phyloP scores from a whole-genome alignment of 495 filamentous ascomycete genomes.

The Tuber umbilicatum region DNA sequence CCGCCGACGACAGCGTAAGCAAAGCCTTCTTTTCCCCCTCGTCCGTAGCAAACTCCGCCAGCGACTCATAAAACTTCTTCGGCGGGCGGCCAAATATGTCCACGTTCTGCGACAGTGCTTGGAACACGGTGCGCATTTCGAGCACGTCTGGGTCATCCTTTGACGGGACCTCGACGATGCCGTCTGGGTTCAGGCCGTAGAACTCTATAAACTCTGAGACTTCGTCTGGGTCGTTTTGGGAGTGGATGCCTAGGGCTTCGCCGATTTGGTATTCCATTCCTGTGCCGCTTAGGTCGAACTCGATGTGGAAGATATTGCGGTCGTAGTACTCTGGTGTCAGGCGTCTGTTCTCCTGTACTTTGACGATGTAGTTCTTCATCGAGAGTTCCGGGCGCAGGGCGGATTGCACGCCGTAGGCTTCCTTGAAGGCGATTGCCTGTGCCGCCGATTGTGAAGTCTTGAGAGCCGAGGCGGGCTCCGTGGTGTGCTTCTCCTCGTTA shows the following conservation, averaged over 20 bases:
- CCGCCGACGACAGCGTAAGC: slow-evolving; percentile 66
- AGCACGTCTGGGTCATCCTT: slow-evolving; percentile 69
- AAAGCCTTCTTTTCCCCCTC: slow-evolving; percentile 75
- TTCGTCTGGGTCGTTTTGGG: slow-evolving; percentile 75
- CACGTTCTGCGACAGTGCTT: slow-evolving; percentile 84
- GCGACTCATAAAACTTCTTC: slow-evolving; percentile 91
- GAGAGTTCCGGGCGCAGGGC: slow-evolving; percentile 76
- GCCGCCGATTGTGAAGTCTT: slow-evolving; percentile 73
- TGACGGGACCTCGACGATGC: slow-evolving; percentile 82
- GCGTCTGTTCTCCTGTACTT: slow-evolving; percentile 89
- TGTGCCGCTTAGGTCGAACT: slow-evolving; percentile 87
- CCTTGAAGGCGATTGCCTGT: slow-evolving; percentile 85
- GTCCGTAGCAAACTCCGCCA: slow-evolving; percentile 79
- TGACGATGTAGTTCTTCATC: slow-evolving; percentile 77
- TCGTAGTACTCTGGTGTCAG: slow-evolving; percentile 85
- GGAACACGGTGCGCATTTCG: slow-evolving; percentile 89
- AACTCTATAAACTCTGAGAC: slow-evolving; percentile 79
- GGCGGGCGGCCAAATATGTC: slow-evolving; percentile 96
- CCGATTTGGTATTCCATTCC: slow-evolving; percentile 94
- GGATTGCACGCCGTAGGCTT: slow-evolving; percentile 71
- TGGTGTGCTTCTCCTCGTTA: slow-evolving; percentile 70
- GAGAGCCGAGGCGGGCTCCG: slow-evolving; percentile 57
- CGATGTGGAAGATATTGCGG: slow-evolving; percentile 99
- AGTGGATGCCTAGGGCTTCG: slow-evolving; percentile 94
- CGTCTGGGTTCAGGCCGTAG: slow-evolving; percentile 74